Percentiles rank a stretch among this genome's conserved stretches.
phyloP scores from a whole-genome alignment of 129 eudicot genomes.

The Scalesia atractyloides region DNA sequence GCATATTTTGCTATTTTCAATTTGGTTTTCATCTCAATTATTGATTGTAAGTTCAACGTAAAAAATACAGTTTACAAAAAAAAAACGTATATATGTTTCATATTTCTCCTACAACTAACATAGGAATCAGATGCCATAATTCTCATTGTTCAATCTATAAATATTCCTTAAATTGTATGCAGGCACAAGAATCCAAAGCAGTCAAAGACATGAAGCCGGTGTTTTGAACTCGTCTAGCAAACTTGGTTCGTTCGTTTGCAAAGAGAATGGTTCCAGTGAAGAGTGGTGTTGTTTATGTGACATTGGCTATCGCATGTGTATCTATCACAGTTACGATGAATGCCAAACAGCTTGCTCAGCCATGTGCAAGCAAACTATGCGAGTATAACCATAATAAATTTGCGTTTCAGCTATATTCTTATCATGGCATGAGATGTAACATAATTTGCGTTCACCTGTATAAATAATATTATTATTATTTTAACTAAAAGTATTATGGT shows the following conservation, averaged over 20 bases:
- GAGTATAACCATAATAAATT: too few species aligned
- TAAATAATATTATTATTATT: too few species aligned
- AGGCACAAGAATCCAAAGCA: constrained; percentile 4
- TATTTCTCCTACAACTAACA: not conserved
- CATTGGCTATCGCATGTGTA: not conserved
- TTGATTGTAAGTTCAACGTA: not conserved
- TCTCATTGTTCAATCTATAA: too few species aligned
- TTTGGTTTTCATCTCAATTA: not conserved
- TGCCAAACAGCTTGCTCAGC: not conserved
- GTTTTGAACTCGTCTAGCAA: not conserved
- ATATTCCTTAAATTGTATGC: not conserved
- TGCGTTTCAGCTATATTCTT: too few species aligned
- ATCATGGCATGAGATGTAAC: too few species aligned
- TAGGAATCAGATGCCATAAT: too few species aligned
- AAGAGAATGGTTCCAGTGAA: not conserved
- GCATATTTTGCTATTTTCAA: not conserved
- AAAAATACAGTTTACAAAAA: too few species aligned
- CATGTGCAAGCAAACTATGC: not conserved
- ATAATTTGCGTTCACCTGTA: too few species aligned
- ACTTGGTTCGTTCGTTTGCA: not conserved
- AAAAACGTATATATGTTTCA: too few species aligned
- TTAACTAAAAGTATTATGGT: too few species aligned
- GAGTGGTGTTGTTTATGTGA: constrained; percentile 8
- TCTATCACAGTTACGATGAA: not conserved
- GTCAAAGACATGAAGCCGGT: not conserved